Evolutionary conservation across 495 filamentous ascomycete genomes (phyloP).

Genomic region (Glonium stellatum): DNA sequence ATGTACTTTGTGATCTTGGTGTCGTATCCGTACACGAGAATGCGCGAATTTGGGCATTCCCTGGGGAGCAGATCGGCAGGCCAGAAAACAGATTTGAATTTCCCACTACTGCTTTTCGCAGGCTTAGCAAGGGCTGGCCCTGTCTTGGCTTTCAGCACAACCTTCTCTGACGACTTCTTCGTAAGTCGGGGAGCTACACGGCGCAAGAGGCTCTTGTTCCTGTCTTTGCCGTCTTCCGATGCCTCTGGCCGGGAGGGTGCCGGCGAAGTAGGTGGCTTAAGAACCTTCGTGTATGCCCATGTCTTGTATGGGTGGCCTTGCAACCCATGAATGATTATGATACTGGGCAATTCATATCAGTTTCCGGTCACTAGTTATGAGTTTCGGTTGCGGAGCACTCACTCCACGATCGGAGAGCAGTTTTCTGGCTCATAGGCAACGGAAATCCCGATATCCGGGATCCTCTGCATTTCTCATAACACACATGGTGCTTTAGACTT

Average conservation of each 20-base stretch:
- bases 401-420: no score
- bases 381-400: no score
- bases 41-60: background rate
- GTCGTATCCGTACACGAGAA: constrained; percentile 4
- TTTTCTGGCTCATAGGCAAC: no score
- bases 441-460: no score
- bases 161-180: background rate
- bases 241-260: background rate
- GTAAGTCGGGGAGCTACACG: no score
- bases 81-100: background rate
- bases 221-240: no score
- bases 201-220: no score
- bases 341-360: no score
- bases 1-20: background rate
- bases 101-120: background rate
- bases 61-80: constrained; percentile 1
- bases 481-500: no score
- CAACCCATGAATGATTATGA: constrained; percentile 9
- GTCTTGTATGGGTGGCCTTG: constrained; percentile 4
- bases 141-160: background rate
- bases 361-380: no score
- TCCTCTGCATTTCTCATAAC: no score
- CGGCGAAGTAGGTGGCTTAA: no score
- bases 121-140: background rate
- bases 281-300: background rate